Evolutionary conservation across 2,329 filamentous ascomycete genomes (phyloP).

Genomic region (Penicillium digitatum): DNA sequence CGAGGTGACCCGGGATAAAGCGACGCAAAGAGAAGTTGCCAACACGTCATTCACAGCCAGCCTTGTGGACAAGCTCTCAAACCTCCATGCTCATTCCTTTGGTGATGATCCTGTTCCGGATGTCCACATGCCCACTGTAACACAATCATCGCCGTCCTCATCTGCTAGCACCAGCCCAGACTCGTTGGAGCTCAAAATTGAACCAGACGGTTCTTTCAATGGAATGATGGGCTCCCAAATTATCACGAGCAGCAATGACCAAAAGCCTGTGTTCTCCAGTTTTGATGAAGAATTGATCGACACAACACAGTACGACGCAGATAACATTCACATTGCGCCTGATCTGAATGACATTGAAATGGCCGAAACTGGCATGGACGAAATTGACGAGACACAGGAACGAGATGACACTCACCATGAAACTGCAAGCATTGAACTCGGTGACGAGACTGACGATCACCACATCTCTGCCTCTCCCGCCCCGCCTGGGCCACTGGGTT

Average conservation of each 20-base stretch:
- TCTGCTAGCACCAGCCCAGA: not conserved
- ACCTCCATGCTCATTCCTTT: constrained; percentile 25
- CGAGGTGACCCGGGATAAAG: not conserved
- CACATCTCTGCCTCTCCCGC: not conserved
- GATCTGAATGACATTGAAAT: not conserved
- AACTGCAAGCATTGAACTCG: constrained; percentile 39
- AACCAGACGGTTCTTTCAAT: not conserved
- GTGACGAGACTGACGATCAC: constrained; percentile 23
- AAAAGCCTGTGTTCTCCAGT: not conserved
- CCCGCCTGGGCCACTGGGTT: not conserved
- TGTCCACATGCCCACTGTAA: not conserved
- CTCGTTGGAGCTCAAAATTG: not conserved
- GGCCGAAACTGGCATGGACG: not conserved
- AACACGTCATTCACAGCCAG: constrained; percentile 27
- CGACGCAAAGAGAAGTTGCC: not conserved
- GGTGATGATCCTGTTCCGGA: constrained; percentile 5
- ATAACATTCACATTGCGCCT: not conserved
- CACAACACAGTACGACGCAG: not conserved
- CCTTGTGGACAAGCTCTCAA: constrained; percentile 24
- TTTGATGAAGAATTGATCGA: not conserved
- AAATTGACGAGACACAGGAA: constrained; percentile 13
- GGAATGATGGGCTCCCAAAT: not conserved
- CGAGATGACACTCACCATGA: constrained; percentile 25
- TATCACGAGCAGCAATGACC: not conserved
- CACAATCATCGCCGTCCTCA: not conserved